Evolutionary conservation across 2,329 filamentous ascomycete species (phyloP), one percentile per base, ranked within the genome.

Genomic region (Fusarium sp.): DNA sequence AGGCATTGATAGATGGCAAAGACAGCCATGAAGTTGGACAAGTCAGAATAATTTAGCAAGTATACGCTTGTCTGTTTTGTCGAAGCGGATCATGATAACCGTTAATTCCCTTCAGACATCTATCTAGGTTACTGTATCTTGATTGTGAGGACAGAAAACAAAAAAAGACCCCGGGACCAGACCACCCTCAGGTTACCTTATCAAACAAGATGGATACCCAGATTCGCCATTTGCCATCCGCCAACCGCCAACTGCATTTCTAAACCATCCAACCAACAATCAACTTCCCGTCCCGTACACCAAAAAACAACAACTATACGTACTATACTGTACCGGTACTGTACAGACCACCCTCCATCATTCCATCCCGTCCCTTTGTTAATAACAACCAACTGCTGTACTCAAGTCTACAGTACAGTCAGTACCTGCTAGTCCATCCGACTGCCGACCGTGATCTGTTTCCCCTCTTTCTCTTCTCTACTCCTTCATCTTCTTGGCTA

Each of bases 201-300:
- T 38, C 34, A 38, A 38, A 38, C 34, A 38, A 38, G 34, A 38
- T 38, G 34, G 34, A 38, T n/a, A 38, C 34, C 18, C 18, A 38
- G 18, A 38, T 38, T 75, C 73, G 72, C 59, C 61, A 63, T 74
- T 68, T 59, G 60, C 70, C 65, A 63, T 74, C 59, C 65, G 59
- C 65, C 73, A 73, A 66, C 69, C 58, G 46, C 49, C 44, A 61
- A 27, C 54, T 40, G 49, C 44, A 47, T 55, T 46, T 55, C 63
- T 44, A 24, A 63, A 60, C 61, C 64, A 42, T 50, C 65, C 68
- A 71, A 64, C 69, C 52, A 65, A 62, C 51, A 54, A 52, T 53
- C 50, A 24, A 34, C 32, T 40, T 52, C n/a, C 20, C 34, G 18
- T 27, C 44, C 46, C 20, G 34, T 24, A 22, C 51, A 44, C 58